These are phyloP conservation scores for Tanacetum coccineum DNA, from an alignment of 129 eudicot genomes.

Conservation along the genomic window DNA sequence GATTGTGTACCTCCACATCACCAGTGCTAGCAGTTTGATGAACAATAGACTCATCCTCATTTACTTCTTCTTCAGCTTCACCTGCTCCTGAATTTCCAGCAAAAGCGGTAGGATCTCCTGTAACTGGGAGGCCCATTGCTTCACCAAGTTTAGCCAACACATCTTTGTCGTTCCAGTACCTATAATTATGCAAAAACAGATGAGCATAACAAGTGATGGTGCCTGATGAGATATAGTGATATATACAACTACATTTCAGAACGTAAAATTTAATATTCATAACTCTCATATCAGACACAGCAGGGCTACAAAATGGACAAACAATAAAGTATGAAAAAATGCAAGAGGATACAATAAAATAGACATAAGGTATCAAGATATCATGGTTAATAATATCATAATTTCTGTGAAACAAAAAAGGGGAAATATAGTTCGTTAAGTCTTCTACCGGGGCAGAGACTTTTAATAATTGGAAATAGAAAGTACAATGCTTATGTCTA, in stretches of 20 bases:
- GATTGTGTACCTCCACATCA: constrained; percentile 61
- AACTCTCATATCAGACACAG: constrained; percentile 3
- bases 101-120: constrained; percentile 59
- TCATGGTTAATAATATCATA: background rate
- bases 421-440: background rate
- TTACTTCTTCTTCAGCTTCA: constrained; percentile 59
- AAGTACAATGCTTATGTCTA: too few relatives aligned
- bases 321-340: background rate
- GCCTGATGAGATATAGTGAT: background rate
- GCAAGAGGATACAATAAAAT: background rate
- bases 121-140: constrained; percentile 89
- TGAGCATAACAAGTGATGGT: background rate
- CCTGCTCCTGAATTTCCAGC: constrained; percentile 52
- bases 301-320: background rate
- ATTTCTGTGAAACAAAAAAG: background rate
- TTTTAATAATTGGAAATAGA: too few relatives aligned
- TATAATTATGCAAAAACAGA: constrained; percentile 1
- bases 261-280: background rate
- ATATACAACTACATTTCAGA: background rate
- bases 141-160: constrained; percentile 81
- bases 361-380: background rate
- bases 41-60: constrained; percentile 86
- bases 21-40: constrained; percentile 91
- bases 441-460: too few relatives aligned
- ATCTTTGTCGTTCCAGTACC: constrained; percentile 85